Evolutionary conservation across 2,329 filamentous ascomycete genomes (phyloP), one percentile per base, ranked within the genome.

Genomic region (Colletotrichum endophyticum): DNA sequence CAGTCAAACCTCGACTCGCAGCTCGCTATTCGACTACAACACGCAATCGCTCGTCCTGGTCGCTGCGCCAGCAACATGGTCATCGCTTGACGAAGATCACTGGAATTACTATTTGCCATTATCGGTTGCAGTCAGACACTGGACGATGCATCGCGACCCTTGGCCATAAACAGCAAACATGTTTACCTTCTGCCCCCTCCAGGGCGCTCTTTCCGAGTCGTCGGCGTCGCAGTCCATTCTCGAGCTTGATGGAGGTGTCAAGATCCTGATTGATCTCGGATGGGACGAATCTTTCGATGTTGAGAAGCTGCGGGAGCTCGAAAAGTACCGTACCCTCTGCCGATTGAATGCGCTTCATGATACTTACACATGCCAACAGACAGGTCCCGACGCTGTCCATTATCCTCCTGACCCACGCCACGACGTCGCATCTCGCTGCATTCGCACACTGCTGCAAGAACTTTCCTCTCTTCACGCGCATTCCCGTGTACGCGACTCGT

Each of bases 401-500:
- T 80, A 94, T 99, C 81, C 94, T 99, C 56, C 91, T 99, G 79
- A 99, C 97, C 2, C 97, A 99, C 84, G 95, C 97, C 78, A 99
- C 96, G 1, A 91, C 95, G 68, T 93, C 95, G 68, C 97, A 99
- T 86, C 91, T 99, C 73, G 96, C 95, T 79, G 97, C 97, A 75
- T 98, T 95, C 84, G 96, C 95, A 59, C 96, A 99, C 85, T 98
- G 96, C 88, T 99, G 97, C 92, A 98, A 98, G 85, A 94, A 98
- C 84, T 94, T 99, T 78, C 96, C 97, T 62, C 90, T 95, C 63
- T 99, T 99, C 86, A 94, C 94, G 12, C 94, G 96, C 82, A 96
- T 99, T 77, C 97, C 97, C 56, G 93, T 98, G 75, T 99, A 98
- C 86, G 97, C 97, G 72, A 99, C 97, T 7, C 93, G 93, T 53